Conservation (phyloP, 371 early-diverging fungal genomes). For the Encephalitozoon romaleae region DNA sequence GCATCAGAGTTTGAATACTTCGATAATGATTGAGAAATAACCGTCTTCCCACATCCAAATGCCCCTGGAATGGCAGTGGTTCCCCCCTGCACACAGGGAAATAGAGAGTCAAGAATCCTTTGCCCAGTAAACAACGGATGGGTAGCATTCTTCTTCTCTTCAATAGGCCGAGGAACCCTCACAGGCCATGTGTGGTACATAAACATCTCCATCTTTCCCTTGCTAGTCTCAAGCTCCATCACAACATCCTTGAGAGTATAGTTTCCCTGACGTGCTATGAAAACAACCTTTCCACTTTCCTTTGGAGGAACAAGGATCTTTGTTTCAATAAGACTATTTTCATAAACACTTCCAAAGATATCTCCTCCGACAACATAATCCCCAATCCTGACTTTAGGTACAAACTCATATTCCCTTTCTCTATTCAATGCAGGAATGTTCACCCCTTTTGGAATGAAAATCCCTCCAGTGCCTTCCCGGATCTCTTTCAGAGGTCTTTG, state of each 20-base stretch:
- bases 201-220: slow-evolving; percentile 72
- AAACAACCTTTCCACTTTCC: slow-evolving; percentile 80
- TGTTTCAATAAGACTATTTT: slow-evolving; percentile 80
- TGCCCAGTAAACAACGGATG: slow-evolving; percentile 95
- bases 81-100: slow-evolving; percentile 99
- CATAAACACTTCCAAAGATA: slow-evolving; percentile 83
- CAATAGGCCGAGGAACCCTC: slow-evolving; percentile 87
- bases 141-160: slow-evolving; percentile 86
- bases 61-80: slow-evolving; percentile 99
- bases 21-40: slow-evolving; percentile 96
- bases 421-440: slow-evolving; percentile 87
- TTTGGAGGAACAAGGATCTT: slow-evolving; percentile 88
- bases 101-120: slow-evolving; percentile 93
- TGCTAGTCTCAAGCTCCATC: slow-evolving; percentile 83
- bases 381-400: slow-evolving; percentile 72
- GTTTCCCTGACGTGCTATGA: slow-evolving; percentile 81
- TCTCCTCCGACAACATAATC: slow-evolving; percentile 94
- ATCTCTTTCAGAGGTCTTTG: slow-evolving; percentile 95
- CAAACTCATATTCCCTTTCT: slow-evolving; percentile 80
- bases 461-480: slow-evolving; percentile 77
- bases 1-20: slow-evolving; percentile 99
- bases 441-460: slow-evolving; percentile 97
- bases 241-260: slow-evolving; percentile 83
- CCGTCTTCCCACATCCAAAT: slow-evolving; percentile 99
- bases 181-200: slow-evolving; percentile 99